Conservation (phyloP, 1,139 yeast genomes). For the Blastobotrys capitulatus region DNA sequence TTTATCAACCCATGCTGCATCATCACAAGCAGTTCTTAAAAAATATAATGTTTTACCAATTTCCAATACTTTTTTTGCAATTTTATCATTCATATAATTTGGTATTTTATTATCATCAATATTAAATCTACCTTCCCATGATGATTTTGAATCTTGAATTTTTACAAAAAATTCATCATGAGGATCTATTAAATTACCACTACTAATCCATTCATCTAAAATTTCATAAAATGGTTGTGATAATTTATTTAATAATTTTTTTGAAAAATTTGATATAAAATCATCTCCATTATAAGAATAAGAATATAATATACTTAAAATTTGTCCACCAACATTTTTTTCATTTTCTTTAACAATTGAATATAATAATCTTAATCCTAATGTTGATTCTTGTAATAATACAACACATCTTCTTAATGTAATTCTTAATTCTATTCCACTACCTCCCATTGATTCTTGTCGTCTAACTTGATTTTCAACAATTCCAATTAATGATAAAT, state of each 20-base stretch:
- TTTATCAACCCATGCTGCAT: constrained; percentile 51
- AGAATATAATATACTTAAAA: constrained; percentile 49
- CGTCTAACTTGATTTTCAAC: constrained; percentile 39
- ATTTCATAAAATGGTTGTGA: constrained; percentile 59
- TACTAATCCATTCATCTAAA: constrained; percentile 59
- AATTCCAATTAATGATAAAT: constrained; percentile 51
- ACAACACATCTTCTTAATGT: constrained; percentile 40
- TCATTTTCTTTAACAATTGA: constrained; percentile 36
- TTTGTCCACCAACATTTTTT: constrained; percentile 46
- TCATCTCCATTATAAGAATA: constrained; percentile 61
- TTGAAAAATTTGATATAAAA: constrained; percentile 42
- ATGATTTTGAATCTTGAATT: constrained; percentile 17
- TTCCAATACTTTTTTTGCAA: constrained; percentile 57
- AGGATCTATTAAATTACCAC: constrained; percentile 57
- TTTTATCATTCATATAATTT: constrained; percentile 43
- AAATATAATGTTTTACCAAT: constrained; percentile 77
- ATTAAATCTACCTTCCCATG: constrained; percentile 32
- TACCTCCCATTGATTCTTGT: constrained; percentile 15
- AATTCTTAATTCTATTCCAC: constrained; percentile 18
- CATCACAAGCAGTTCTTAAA: constrained; percentile 58
- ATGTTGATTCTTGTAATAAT: constrained; percentile 46
- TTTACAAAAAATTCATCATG: constrained; percentile 64
- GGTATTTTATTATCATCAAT: constrained; percentile 48
- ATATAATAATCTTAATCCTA: constrained; percentile 52
- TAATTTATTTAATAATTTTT: constrained; percentile 43